Conservation (phyloP, 192 early-diverging fungal genomes). For the Umbelopsis sp. region DNA sequence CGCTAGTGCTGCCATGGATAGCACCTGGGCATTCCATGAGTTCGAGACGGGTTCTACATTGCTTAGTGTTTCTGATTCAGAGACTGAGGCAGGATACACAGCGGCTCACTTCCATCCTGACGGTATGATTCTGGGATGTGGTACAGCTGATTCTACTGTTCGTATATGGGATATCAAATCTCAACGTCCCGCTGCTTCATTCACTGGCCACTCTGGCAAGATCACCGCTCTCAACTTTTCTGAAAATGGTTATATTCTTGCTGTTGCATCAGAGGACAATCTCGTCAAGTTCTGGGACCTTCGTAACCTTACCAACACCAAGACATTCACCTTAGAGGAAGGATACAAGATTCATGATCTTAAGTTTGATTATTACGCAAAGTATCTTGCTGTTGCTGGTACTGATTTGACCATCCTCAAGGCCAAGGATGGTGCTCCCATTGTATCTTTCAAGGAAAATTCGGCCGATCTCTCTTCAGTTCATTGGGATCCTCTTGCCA, state of each 20-base stretch:
- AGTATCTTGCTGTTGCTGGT: constrained; percentile 79
- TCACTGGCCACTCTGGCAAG: constrained; percentile 62
- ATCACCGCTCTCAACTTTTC: constrained; percentile 81
- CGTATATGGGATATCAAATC: constrained; percentile 86
- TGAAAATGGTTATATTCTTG: constrained; percentile 95
- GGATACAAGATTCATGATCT: constrained; percentile 58
- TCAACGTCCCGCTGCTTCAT: constrained; percentile 63
- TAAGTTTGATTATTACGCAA: constrained; percentile 81
- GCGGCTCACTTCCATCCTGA: constrained; percentile 87
- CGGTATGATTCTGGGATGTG: constrained; percentile 83
- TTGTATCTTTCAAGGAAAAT: constrained; percentile 54
- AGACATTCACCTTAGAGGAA: constrained; percentile 65
- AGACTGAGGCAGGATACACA: constrained; percentile 55
- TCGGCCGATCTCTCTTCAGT: constrained; percentile 54
- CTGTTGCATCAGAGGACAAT: constrained; percentile 69
- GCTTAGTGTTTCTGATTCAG: constrained; percentile 39
- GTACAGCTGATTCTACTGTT: constrained; percentile 68
- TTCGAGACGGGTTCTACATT: constrained; percentile 62
- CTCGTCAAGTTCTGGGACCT: constrained; percentile 93
- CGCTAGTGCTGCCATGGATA: constrained; percentile 71
- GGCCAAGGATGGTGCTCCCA: constrained; percentile 65
- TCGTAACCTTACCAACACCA: constrained; percentile 75
- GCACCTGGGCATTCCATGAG: constrained; percentile 82
- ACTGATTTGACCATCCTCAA: constrained; percentile 62
- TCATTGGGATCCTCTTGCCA: constrained; percentile 59